Conservation (phyloP, 768 basidiomycete genomes). For the Coprinellus micaceus region DNA sequence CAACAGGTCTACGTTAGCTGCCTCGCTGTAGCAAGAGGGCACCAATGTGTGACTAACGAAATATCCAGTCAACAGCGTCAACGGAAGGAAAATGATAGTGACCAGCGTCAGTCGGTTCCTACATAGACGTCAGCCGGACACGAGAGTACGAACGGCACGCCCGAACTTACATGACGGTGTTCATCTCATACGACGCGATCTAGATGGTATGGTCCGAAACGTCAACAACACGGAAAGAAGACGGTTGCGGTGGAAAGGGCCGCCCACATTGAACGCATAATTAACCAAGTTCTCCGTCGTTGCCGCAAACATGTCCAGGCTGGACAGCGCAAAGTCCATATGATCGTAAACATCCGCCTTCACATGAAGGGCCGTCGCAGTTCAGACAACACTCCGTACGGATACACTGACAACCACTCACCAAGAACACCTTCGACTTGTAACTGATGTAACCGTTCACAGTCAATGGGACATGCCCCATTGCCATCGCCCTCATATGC, state of each 20-base stretch:
- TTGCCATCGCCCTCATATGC: constrained; percentile 4
- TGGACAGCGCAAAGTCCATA: constrained; percentile 62
- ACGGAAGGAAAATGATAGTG: constrained; percentile 67
- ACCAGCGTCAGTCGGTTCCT: constrained; percentile 62
- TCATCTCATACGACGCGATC: constrained; percentile 67
- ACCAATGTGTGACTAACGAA: constrained; percentile 44
- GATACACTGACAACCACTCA: too few species aligned
- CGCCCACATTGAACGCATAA: constrained; percentile 64
- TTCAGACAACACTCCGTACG: too few species aligned
- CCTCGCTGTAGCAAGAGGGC: too few species aligned
- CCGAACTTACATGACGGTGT: constrained; percentile 54
- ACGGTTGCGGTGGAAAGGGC: constrained; percentile 8
- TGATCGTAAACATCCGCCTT: constrained; percentile 72
- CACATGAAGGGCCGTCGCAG: too few species aligned
- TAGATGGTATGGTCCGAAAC: too few species aligned
- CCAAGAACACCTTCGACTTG: constrained; percentile 62
- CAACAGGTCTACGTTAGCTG: neutral
- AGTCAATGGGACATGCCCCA: constrained; percentile 18
- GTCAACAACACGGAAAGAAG: too few species aligned
- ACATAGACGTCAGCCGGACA: too few species aligned
- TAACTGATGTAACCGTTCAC: constrained; percentile 56
- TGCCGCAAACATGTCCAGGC: constrained; percentile 64
- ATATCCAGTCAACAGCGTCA: constrained; percentile 71
- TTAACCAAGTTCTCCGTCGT: constrained; percentile 66
- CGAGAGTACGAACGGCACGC: too few species aligned